phyloP scores from a whole-genome alignment of 352 stramenopile genomes.

The Elongisporangium prolatum region DNA sequence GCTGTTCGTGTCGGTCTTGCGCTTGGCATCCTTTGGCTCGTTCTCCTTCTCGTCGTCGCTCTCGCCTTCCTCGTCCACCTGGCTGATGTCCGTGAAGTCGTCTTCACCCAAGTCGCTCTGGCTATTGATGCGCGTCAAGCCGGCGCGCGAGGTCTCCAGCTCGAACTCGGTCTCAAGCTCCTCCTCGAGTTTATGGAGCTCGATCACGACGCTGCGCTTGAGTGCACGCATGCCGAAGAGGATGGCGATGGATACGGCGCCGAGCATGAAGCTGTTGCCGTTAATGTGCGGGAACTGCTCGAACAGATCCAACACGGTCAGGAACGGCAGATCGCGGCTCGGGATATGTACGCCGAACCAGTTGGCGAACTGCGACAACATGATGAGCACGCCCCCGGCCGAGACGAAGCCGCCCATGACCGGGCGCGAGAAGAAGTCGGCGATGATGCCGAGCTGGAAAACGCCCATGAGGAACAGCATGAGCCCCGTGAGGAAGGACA shows the following conservation, averaged over 20 bases:
- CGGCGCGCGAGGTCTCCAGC: constrained; percentile 36
- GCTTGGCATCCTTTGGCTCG: not conserved
- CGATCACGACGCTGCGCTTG: constrained; percentile 38
- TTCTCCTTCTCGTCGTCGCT: constrained; percentile 15
- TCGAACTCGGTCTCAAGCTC: constrained; percentile 36
- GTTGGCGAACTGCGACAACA: constrained; percentile 84
- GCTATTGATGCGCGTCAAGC: constrained; percentile 11
- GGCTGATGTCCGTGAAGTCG: constrained; percentile 7
- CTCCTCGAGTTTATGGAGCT: constrained; percentile 28
- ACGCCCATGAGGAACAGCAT: constrained; percentile 78
- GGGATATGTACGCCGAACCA: constrained; percentile 73
- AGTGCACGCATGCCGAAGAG: constrained; percentile 43
- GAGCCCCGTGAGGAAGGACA: constrained; percentile 70
- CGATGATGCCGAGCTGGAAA: constrained; percentile 78
- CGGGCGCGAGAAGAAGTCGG: constrained; percentile 86
- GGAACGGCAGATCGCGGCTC: constrained; percentile 45
- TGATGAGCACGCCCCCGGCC: constrained; percentile 88
- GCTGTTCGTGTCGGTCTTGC: not conserved
- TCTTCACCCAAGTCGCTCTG: constrained; percentile 18
- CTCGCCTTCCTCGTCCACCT: constrained; percentile 6
- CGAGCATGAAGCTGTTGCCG: constrained; percentile 60
- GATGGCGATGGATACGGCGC: constrained; percentile 41
- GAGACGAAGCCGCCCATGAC: constrained; percentile 91
- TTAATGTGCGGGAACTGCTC: constrained; percentile 63
- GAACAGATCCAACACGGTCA: constrained; percentile 57